Conservation (phyloP, 805 yeast species). For the Yarrowia deformans region DNA sequence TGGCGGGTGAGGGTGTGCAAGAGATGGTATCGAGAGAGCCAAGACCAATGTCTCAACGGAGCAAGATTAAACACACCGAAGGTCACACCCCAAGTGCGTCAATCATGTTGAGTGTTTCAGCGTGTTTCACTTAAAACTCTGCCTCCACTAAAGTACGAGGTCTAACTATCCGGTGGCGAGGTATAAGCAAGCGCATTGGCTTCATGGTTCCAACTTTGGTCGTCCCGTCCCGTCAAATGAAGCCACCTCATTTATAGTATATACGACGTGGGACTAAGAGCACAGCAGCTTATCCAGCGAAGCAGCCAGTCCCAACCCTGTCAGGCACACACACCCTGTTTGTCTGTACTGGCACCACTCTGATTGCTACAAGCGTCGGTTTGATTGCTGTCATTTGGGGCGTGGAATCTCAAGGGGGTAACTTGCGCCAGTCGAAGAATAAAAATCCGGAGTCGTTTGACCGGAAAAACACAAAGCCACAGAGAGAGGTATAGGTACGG, state of each 20-base stretch:
- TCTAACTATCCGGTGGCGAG: background rate
- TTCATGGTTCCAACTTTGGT: conserved; percentile 24
- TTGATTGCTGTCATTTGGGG: no score
- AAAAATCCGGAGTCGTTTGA: no score
- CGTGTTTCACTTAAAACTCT: conserved; percentile 11
- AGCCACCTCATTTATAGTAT: conserved; percentile 2
- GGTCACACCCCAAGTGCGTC: conserved; percentile 33
- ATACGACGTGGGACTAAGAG: background rate
- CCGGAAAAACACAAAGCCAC: conserved; percentile 17
- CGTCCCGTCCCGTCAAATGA: conserved; percentile 14
- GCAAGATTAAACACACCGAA: conserved; percentile 21
- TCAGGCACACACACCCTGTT: background rate
- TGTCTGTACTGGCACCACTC: conserved; percentile 3
- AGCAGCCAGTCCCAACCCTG: background rate
- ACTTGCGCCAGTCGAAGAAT: no score
- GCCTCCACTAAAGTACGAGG: conserved; percentile 20
- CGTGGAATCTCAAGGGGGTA: no score
- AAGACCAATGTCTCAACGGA: conserved; percentile 26
- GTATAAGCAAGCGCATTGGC: background rate
- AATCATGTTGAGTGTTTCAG: conserved; percentile 29
- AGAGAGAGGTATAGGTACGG: background rate
- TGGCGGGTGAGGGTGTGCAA: background rate
- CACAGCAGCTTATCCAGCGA: background rate
- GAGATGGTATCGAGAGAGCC: background rate
- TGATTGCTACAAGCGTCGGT: no score